Base-by-base conservation (phyloP, 129 eudicot genomes). In the Lactuca saligna region DNA sequence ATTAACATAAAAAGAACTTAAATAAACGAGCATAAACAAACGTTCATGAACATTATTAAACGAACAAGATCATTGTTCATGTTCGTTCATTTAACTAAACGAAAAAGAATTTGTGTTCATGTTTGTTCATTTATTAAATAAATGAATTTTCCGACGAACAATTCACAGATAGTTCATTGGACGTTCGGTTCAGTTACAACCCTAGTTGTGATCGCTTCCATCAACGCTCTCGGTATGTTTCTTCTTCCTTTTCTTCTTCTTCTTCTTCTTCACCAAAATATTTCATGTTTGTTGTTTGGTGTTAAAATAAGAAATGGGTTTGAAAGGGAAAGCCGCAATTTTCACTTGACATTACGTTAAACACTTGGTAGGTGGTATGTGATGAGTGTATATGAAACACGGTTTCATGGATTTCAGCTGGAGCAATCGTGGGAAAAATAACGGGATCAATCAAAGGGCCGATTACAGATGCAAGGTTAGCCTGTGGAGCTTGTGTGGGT, bases 381-480 rank as follows among this genome's bases (percentile, higher is more conserved):
- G 2, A 49, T 8, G 35, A 17, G 42, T 51, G 4, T 25, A 13
- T 13, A 42, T 66, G n/a, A 66, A 14, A 7, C 0, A 14, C 14
- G 14, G 37, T 32, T 14, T 34, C 3, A 54, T 57, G 34, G 17
- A 6, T 31, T 61, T 74, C 57, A 91, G 96, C 91, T 57, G 97
- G 97, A 67, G 88, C 96, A 13, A 69, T 38, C 0, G 71, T 91
- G 16, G 97, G 97, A 68, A 65, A 62, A 32, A 66, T 91, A 7
- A 75, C 85, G 17, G 97, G 97, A 68, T 83, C 91, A 7, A 76
- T 91, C 31, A 80, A 88, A 80, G 97, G 97, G 48, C 86, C 91
- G 55, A 75, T 87, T 3, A 91, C 94, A 3, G 97, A 88, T 62
- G 82, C 91, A 4, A 96, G 97, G 32, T 46, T 88, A 17, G 42